Evolutionary conservation across 768 basidiomycete genomes (phyloP).

Genomic region (Tephrocybe sp.): DNA sequence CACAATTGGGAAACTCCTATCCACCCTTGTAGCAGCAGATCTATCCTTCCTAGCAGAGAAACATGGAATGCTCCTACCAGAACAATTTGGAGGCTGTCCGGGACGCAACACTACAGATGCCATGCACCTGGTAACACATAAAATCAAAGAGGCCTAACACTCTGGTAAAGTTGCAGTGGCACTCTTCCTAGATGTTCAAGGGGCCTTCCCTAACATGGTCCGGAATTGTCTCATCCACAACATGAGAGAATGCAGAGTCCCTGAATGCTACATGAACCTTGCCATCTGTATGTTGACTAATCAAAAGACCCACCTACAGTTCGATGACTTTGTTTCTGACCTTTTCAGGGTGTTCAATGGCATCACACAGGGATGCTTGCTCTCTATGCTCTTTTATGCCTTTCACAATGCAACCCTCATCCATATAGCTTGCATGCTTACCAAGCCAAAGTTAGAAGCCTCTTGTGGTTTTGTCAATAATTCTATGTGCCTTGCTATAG

Average conservation of each 20-base stretch:
- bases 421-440: not conserved
- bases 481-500: slow-evolving; percentile 22
- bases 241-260: slow-evolving; percentile 26
- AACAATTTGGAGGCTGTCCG: slow-evolving; percentile 39
- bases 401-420: slow-evolving; percentile 27
- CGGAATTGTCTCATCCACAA: slow-evolving; percentile 30
- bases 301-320: not conserved
- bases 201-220: slow-evolving; percentile 41
- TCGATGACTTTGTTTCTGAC: slow-evolving; percentile 25
- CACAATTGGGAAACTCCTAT: slow-evolving; percentile 28
- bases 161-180: slow-evolving; percentile 30
- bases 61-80: slow-evolving; percentile 30
- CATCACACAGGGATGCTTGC: slow-evolving; percentile 25
- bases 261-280: slow-evolving; percentile 21
- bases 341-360: slow-evolving; percentile 21
- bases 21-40: slow-evolving; percentile 20
- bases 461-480: slow-evolving; percentile 14
- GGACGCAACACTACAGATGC: slow-evolving; percentile 38
- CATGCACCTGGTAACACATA: slow-evolving; percentile 28
- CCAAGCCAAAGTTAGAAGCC: not conserved
- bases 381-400: slow-evolving; percentile 26
- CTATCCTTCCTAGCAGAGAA: slow-evolving; percentile 25
- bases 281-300: not conserved
- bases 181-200: slow-evolving; percentile 43
- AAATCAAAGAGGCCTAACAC: slow-evolving; percentile 38